Evolutionary conservation across 2,329 filamentous ascomycete species (phyloP).

Genomic region (Colletotrichum liaoningense): DNA sequence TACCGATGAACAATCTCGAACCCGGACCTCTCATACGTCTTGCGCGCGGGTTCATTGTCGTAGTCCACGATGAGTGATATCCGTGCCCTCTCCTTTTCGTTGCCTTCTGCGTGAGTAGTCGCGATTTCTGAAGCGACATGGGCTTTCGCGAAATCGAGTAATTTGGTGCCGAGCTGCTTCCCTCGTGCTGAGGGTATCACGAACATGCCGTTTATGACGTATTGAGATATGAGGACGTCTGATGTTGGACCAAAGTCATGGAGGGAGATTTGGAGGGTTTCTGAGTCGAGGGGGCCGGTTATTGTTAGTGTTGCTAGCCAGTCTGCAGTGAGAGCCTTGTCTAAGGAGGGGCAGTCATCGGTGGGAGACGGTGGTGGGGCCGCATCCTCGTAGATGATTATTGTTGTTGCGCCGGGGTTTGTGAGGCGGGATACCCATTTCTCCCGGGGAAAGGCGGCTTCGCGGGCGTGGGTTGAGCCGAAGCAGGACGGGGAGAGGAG

Average conservation of each 20-base stretch:
- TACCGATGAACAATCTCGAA: conserved; percentile 27
- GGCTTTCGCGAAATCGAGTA: conserved; percentile 4
- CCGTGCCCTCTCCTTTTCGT: background rate
- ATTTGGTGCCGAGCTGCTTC: background rate
- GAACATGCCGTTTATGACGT: conserved; percentile 29
- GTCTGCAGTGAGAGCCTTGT: background rate
- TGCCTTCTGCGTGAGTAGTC: background rate
- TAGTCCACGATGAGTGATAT: conserved; percentile 19
- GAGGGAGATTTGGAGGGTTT: background rate
- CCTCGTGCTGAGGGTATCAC: conserved; percentile 17
- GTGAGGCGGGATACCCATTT: conserved; percentile 15
- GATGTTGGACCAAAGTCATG: background rate
- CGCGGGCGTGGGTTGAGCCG: conserved; percentile 27
- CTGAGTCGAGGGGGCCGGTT: conserved; percentile 18
- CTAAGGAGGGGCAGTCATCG: background rate
- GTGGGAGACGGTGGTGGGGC: background rate
- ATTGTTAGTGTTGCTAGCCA: conserved; percentile 23
- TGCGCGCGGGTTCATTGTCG: conserved; percentile 15
- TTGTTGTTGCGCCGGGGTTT: conserved; percentile 17
- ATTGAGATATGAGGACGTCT: background rate
- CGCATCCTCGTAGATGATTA: conserved; percentile 6
- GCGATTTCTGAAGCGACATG: background rate
- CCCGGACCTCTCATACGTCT: conserved; percentile 13
- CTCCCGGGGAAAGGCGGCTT: conserved; percentile 12
- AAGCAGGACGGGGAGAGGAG: conserved; percentile 22